phyloP scores from a whole-genome alignment of 805 yeast genomes.

The Saccharomycopsis sp. region DNA sequence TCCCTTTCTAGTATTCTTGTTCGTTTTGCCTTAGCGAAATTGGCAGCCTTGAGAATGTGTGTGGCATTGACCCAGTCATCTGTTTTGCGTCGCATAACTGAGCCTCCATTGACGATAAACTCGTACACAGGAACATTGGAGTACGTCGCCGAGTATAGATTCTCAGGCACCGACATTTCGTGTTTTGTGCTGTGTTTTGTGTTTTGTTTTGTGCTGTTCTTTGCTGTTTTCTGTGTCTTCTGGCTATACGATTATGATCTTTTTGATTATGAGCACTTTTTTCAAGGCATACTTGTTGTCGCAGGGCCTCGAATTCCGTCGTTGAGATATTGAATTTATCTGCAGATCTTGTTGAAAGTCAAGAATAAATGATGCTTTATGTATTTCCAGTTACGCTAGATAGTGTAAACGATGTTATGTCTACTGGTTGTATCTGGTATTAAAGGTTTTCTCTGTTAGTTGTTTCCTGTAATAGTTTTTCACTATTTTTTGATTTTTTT shows the following conservation, averaged over 20 bases:
- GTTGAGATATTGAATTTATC: no score
- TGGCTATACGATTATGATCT: neutral
- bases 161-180: constrained; percentile 22
- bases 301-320: no score
- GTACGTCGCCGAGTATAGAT: constrained; percentile 69
- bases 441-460: neutral
- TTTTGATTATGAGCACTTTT: no score
- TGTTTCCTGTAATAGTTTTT: neutral
- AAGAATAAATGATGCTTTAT: no score
- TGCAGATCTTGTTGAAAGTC: no score
- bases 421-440: neutral
- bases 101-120: constrained; percentile 55
- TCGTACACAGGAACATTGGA: constrained; percentile 83
- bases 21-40: constrained; percentile 89
- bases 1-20: constrained; percentile 89
- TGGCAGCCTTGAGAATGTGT: constrained; percentile 87
- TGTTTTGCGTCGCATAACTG: constrained; percentile 69
- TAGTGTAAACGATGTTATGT: no score
- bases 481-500: neutral
- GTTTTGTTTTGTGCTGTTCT: neutral
- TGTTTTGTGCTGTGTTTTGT: no score
- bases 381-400: no score
- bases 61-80: constrained; percentile 93
- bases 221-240: neutral
- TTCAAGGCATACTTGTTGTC: neutral